Evolutionary conservation across 768 basidiomycete genomes (phyloP).

Genomic region (Termitomyces sp.): DNA sequence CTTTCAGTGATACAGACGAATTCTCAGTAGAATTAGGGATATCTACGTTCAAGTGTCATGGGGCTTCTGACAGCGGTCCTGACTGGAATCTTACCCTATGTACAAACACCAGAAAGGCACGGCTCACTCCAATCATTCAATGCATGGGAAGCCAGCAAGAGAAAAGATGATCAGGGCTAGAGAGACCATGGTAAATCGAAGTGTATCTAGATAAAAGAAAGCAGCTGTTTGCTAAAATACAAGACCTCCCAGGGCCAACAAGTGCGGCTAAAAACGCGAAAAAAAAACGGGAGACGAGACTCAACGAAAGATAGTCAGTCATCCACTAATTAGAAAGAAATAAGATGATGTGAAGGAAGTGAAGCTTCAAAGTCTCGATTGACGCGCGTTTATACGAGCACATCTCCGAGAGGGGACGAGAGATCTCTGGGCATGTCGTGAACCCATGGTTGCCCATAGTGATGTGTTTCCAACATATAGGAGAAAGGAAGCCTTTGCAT

Average conservation of each 20-base stretch:
- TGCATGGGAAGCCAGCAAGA: slow-evolving; percentile 19
- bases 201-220: neutral
- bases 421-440: too few species aligned
- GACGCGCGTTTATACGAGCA: neutral
- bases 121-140: slow-evolving; percentile 40
- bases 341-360: neutral
- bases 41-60: slow-evolving; percentile 15
- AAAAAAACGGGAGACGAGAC: slow-evolving; percentile 7
- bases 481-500: neutral
- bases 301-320: neutral
- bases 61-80: neutral
- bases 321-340: neutral
- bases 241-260: too few species aligned
- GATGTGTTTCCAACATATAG: neutral
- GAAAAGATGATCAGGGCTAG: slow-evolving; percentile 6
- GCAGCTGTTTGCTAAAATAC: too few species aligned
- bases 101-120: slow-evolving; percentile 32
- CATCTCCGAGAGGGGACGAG: too few species aligned
- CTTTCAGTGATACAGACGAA: slow-evolving; percentile 33
- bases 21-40: slow-evolving; percentile 23
- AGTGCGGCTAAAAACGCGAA: slow-evolving; percentile 10
- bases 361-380: neutral
- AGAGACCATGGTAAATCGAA: slow-evolving; percentile 5
- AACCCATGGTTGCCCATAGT: neutral
- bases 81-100: slow-evolving; percentile 25